Evolutionary conservation across 768 basidiomycete species (phyloP), one percentile per base, ranked within the genome.

Genomic region (Hortiboletus campestris): DNA sequence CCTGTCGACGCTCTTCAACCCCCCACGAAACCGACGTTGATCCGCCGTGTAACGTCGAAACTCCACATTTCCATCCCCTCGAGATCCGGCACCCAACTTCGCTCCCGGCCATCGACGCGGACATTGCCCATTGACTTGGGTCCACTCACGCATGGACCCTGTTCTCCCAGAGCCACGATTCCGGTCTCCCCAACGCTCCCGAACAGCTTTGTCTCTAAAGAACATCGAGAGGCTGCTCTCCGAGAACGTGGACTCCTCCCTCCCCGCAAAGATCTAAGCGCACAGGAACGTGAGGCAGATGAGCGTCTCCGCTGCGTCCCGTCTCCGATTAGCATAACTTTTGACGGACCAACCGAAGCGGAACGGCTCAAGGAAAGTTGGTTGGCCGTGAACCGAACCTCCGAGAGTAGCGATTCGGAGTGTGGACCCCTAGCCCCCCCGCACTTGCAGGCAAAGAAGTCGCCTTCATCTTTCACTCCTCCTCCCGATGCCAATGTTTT

Each of bases 201-300:
- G 0, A 67, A 65, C 36, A 48, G 54, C 25, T 56, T 67, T 17
- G n/a, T 52, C 44, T 71, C 71, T 1, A 65, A 48, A 39, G 54
- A 56, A 7, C 56, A 61, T 20, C 51, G 69, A 20, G 80, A 84
- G 44, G 84, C 82, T 4, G 84, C 85, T 2, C 75, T 86, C 20
- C 78, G 84, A 13, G 84, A 79, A 60, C 78, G 84, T 32, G 84
- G 85, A 0, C 72, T 87, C 38, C 72, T 81, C 2, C 84, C 85
- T 22, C 77, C 80, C 2, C 39, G 55, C 25, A 71, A 67, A 35
- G 71, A 72, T 47, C 67, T 75, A 6, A 76, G 73, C 42, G 42
- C 63, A 40, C 72, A 73, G 49, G 72, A 79, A 69, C 60, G 76
- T 69, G 67, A 75, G 77, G 49, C 80, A 68, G 68, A 72, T 63